phyloP scores from a whole-genome alignment of 2,329 filamentous ascomycete genomes.

The Exophiala sp. region DNA sequence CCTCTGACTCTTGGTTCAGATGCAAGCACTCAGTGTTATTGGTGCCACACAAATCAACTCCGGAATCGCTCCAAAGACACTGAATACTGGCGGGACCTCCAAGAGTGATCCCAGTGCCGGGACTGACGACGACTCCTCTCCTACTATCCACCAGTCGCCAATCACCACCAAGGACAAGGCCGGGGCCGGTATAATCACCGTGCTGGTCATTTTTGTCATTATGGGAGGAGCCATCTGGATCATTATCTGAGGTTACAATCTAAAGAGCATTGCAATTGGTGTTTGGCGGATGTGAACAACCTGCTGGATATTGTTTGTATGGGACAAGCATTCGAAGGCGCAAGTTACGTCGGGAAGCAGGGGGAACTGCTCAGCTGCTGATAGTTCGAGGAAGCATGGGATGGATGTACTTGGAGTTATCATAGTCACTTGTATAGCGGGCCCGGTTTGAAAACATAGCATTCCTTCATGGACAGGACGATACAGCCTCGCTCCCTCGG shows the following conservation, averaged over 20 bases:
- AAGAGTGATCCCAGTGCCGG: constrained; percentile 37
- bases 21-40: constrained; percentile 60
- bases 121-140: constrained; percentile 10
- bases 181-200: constrained; percentile 38
- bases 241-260: constrained; percentile 26
- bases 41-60: constrained; percentile 53
- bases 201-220: constrained; percentile 31
- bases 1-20: constrained; percentile 31
- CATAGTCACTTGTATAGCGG: too few relatives aligned
- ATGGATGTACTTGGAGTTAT: too few relatives aligned
- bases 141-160: constrained; percentile 7
- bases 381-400: too few relatives aligned
- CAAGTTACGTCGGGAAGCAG: too few relatives aligned
- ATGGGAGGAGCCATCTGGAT: constrained; percentile 33
- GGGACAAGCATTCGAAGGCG: too few relatives aligned
- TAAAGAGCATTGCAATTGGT: not conserved
- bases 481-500: too few relatives aligned
- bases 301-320: not conserved
- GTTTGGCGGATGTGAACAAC: not conserved
- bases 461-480: too few relatives aligned
- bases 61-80: constrained; percentile 47
- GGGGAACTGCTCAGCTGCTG: too few relatives aligned
- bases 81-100: constrained; percentile 52
- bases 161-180: constrained; percentile 36
- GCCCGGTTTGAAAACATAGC: too few relatives aligned